Base-by-base conservation (phyloP, 2,329 filamentous ascomycete species). In the Aspergillus ustus region DNA sequence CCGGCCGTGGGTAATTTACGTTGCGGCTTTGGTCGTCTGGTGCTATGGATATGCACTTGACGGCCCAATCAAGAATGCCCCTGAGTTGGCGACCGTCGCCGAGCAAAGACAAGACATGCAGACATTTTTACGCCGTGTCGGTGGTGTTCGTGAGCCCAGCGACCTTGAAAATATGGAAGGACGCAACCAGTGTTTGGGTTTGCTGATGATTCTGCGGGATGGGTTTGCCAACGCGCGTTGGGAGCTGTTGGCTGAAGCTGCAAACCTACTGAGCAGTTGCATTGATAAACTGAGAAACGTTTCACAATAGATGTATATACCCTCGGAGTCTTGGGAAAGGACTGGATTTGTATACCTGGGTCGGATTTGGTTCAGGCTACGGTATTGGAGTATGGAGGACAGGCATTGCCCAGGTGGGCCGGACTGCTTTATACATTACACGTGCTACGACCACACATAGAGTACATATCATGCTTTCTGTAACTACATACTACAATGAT, bases 1-100 rank as follows among this genome's bases (percentile, higher is more conserved):
- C 72, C 85, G 95, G 17, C 92, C 94, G 0, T 99, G 95, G 94
- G 93, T 97, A 11, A 82, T 98, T 55, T 99, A 97, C 77, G 96
- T 97, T 73, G 92, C 95, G 0, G 89, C 89, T 0, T 83, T 99
- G 15, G 92, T 97, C 22, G 91, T 98, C 1, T 99, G 95, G 95
- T 92, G 89, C 63, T 99, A 98, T 71, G 94, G 93, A 2, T 97
- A 89, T 73, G 93, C 94, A 0, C 81, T 96, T 20, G 95, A 98
- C 68, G 95, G 95, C 0, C 86, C 92, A 0, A 86, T 91, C 60
- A 25, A 80, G 77, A 13, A 74, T 74, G 2, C 69, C 78, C 57
- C 54, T 83, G 78, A 68, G 80, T 86, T 91, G 59, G 77, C 75
- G 43, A 89, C 82, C 1, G 83, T 83, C 52, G 84, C 87, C 15